Conservation (phyloP, 257 asterid genomes). For the Solanum piurae region DNA sequence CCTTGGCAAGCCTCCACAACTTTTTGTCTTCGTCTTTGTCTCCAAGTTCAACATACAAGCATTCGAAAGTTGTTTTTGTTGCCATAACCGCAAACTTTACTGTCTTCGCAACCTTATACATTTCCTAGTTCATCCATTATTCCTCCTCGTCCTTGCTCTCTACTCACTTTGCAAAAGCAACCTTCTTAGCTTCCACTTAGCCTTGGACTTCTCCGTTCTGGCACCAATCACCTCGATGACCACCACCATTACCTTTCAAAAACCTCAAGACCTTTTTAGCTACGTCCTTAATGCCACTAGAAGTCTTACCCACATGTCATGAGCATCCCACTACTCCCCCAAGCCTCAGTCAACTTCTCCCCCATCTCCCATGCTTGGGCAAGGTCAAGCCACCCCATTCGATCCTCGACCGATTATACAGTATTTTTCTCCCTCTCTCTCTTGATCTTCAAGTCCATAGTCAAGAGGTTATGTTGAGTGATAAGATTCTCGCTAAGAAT, state of each 20-base stretch:
- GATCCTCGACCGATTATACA: neutral
- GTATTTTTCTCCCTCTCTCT: neutral
- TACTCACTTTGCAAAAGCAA: neutral
- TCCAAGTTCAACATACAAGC: neutral
- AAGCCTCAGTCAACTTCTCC: neutral
- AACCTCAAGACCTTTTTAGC: neutral
- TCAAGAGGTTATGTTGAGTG: neutral
- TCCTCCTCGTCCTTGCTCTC: neutral
- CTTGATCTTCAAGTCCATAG: neutral
- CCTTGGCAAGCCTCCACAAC: neutral
- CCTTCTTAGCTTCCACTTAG: neutral
- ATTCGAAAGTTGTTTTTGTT: neutral
- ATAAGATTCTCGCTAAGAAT: neutral
- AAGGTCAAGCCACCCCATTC: neutral
- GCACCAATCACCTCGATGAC: neutral
- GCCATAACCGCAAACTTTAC: neutral
- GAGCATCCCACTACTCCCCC: neutral
- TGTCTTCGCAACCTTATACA: neutral
- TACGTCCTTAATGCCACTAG: neutral
- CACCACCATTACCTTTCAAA: neutral
- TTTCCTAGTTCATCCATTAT: neutral
- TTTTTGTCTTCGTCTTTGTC: neutral
- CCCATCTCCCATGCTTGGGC: neutral
- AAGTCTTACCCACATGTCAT: neutral
- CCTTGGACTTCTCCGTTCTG: neutral